Evolutionary conservation across 2,329 filamentous ascomycete genomes (phyloP).

Genomic region (Neonectria hederae): DNA sequence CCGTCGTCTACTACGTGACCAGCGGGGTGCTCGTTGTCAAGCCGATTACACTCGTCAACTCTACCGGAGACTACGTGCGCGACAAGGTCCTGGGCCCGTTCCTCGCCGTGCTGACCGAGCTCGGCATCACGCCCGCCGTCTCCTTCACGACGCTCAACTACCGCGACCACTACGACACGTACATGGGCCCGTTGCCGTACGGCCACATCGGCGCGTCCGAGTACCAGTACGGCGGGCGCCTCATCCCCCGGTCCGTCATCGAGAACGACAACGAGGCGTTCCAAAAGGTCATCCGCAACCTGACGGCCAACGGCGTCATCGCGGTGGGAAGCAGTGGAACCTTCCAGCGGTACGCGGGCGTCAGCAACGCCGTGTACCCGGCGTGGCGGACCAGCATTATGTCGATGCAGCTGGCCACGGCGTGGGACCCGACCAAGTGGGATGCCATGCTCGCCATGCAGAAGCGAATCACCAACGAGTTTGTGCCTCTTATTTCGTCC

Average conservation of each 20-base stretch:
- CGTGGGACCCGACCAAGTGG: constrained; percentile 40
- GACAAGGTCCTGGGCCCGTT: constrained; percentile 55
- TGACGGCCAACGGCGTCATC: constrained; percentile 45
- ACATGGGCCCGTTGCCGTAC: constrained; percentile 49
- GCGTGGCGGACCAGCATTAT: constrained; percentile 49
- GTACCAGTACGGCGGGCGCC: constrained; percentile 49
- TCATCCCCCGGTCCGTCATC: constrained; percentile 48
- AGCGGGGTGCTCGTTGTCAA: constrained; percentile 50
- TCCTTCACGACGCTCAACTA: constrained; percentile 44
- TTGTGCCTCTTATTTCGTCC: constrained; percentile 40
- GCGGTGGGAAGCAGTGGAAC: constrained; percentile 45
- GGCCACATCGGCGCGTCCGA: constrained; percentile 46
- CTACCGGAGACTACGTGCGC: constrained; percentile 50
- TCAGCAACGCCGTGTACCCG: constrained; percentile 50
- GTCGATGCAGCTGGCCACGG: constrained; percentile 44
- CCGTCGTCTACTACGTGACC: constrained; percentile 51
- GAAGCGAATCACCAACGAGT: constrained; percentile 43
- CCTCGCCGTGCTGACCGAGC: constrained; percentile 34
- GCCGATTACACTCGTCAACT: constrained; percentile 57
- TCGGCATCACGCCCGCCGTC: constrained; percentile 41
- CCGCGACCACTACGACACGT: constrained; percentile 43
- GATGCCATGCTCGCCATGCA: constrained; percentile 44
- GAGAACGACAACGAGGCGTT: constrained; percentile 43
- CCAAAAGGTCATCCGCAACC: constrained; percentile 42
- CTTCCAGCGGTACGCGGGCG: constrained; percentile 43